Base-by-base conservation (phyloP, 768 basidiomycete genomes). In the Xerocomellus amylosporus region DNA sequence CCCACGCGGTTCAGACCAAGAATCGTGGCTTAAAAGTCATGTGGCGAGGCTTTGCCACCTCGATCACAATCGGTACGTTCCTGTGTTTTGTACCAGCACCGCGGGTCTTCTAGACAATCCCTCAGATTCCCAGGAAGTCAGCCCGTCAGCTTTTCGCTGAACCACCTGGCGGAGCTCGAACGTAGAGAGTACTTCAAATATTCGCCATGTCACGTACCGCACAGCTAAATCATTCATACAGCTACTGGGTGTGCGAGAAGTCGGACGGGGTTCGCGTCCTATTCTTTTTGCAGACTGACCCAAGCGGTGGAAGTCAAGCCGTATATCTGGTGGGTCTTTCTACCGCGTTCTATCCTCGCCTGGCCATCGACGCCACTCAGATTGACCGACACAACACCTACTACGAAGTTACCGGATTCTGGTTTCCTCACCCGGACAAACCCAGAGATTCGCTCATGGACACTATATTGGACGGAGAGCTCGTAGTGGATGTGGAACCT, bases 241-340 rank as follows among this genome's bases (percentile, higher is more conserved):
- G 95, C 68, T 99, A 90, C 72, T 99, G 96, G 96, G 97, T 99
- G 40, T 97, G 94, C 74, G 97, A 99, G 76, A 98, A 98, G 76
- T 96, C 93, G 13, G 97, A 98, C 67, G 97, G 97, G 13, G 69
- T 99, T 48, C 85, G 97, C 34, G 90, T 98, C 38, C 77, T 99
- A 28, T 82, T 98, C 48, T 74, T 96, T 54, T 80, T 98, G 46
- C 75, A 80, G 69, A 80, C 86, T 47, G 77, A 88, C 75, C 63
- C 73, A 45, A 60, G 71, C 33, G 62, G 79, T 49, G 75, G 75
- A 60, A 77, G 73, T 46, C 88, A 89, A 69, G 69, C 67, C 38
- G 82, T 88, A 4, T 97, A 84, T 73, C 78, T 98, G 28, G 97
- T 96, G 60, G 60, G 88, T 73, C 47, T 41, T 48, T 53, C 38